Evolutionary conservation across 306 rosid species (phyloP).

Genomic region (Hippophae gyantsensis): DNA sequence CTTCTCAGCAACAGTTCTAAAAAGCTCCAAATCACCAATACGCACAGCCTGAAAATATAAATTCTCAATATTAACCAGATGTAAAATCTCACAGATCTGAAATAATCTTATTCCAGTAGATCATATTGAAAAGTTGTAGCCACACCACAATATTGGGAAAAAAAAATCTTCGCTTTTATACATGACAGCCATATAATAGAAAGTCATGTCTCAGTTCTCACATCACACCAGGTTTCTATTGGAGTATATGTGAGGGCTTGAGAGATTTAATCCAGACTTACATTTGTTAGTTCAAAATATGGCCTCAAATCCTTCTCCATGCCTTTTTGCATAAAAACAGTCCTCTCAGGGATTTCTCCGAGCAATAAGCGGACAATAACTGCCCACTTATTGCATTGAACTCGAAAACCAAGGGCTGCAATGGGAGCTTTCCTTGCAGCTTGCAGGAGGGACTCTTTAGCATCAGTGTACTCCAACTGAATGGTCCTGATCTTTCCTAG

Average conservation of each 20-base stretch:
- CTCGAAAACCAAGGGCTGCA: conserved; percentile 89
- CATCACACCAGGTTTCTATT: not conserved
- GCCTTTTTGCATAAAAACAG: conserved; percentile 92
- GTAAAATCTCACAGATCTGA: no score
- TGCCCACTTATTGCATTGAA: conserved; percentile 99
- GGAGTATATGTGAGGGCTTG: not conserved
- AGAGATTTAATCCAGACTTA: conserved; percentile 29
- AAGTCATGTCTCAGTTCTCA: not conserved
- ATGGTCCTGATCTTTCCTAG: conserved; percentile 92
- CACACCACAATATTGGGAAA: no score
- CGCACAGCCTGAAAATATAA: conserved; percentile 67
- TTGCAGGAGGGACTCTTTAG: conserved; percentile 91
- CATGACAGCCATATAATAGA: no score
- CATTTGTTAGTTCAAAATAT: conserved; percentile 94
- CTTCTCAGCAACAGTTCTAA: conserved; percentile 78
- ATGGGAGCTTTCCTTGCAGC: conserved; percentile 95
- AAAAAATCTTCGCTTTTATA: no score
- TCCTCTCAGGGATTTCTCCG: conserved; percentile 98
- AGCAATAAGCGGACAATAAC: conserved; percentile 80
- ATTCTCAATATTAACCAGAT: no score
- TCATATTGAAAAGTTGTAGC: no score
- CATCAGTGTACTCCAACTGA: conserved; percentile 96
- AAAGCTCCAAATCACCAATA: conserved; percentile 94
- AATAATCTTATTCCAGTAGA: no score
- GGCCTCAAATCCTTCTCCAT: conserved; percentile 87